Base-by-base conservation (phyloP, 164 flowering plant genomes). In the Dillenia turbinata region DNA sequence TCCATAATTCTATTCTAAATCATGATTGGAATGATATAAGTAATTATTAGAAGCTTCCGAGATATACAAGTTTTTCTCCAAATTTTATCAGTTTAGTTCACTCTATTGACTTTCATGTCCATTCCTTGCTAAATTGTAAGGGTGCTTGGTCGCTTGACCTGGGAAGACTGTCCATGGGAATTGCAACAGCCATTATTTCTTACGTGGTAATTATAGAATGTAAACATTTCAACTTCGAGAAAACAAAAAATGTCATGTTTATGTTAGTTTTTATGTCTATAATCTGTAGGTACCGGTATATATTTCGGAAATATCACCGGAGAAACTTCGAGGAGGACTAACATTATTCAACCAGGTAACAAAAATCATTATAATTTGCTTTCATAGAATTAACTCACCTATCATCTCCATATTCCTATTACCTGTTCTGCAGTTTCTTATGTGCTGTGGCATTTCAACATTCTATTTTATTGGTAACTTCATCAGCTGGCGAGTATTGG, bases 221-320 rank as follows among this genome's bases (percentile, higher is more conserved):
- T 24, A 12, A 47, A 19, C 22, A 19, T 19, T 19, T 19, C 22
- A 19, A 19, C 1, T 19, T 19, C 22, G 22, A 19, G 22, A 19
- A 19, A 19, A 19, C 1, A 22, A 44, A 52, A 47, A 10, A 47
- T 49, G 3, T 51, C 52, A 22, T 26, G 51, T 17, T 17, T 12
- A n/a, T 11, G 12, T 46, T 52, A 49, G 22, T 19, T 19, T 19
- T 19, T 26, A 40, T 15, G 33, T 55, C 50, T 7, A 52, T 74
- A 64, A 60, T 57, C 52, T n/a, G 51, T 65, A 75, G 79, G 76
- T 75, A 44, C 94, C 96, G 48, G 70, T 90, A 6, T 90, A 80
- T 64, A 79, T 87, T 49, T 90, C 92, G 64, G 96, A 90, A 66
- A 79, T 90, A 58, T 75, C 96, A 53, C 92, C 96, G 16, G 85